Conservation (phyloP, 768 basidiomycete species). For the Xerocomus potaroensis region DNA sequence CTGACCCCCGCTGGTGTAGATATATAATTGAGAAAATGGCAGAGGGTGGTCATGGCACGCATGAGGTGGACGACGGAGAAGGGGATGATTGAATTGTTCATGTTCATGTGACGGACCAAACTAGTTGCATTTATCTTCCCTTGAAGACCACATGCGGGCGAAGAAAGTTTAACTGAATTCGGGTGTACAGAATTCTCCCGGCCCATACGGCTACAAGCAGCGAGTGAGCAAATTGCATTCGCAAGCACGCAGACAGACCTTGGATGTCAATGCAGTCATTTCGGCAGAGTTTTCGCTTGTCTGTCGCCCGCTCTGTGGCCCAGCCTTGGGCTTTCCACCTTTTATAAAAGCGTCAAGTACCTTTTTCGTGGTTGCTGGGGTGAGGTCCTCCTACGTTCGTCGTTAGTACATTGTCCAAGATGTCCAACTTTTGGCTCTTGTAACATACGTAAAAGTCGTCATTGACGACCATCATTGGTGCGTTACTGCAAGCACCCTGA, state of each 20-base stretch:
- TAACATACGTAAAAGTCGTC: slow-evolving; percentile 91
- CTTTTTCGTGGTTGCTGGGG: slow-evolving; percentile 69
- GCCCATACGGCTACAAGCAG: slow-evolving; percentile 76
- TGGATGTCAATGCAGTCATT: slow-evolving; percentile 70
- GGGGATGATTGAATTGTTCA: slow-evolving; percentile 83
- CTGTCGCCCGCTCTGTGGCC: slow-evolving; percentile 81
- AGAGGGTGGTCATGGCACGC: slow-evolving; percentile 68
- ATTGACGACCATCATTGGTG: slow-evolving; percentile 92
- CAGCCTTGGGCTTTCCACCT: slow-evolving; percentile 87
- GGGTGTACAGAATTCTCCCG: slow-evolving; percentile 81
- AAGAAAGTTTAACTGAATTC: slow-evolving; percentile 66
- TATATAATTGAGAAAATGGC: slow-evolving; percentile 68
- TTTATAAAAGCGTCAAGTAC: slow-evolving; percentile 74
- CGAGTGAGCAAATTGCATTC: slow-evolving; percentile 6
- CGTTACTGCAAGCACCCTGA: slow-evolving; percentile 97
- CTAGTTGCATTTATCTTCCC: background rate
- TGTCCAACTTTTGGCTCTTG: background rate
- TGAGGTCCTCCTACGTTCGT: slow-evolving; percentile 70
- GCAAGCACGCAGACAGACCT: slow-evolving; percentile 43
- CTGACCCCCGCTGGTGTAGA: slow-evolving; percentile 32
- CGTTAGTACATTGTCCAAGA: slow-evolving; percentile 7
- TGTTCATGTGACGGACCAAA: no score
- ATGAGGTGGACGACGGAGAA: slow-evolving; percentile 76
- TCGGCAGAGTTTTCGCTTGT: slow-evolving; percentile 95
- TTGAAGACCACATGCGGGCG: background rate